Percentiles rank a stretch among this genome's conserved stretches.
phyloP scores from a whole-genome alignment of 257 asterid species.

The Eustoma russellianum region DNA sequence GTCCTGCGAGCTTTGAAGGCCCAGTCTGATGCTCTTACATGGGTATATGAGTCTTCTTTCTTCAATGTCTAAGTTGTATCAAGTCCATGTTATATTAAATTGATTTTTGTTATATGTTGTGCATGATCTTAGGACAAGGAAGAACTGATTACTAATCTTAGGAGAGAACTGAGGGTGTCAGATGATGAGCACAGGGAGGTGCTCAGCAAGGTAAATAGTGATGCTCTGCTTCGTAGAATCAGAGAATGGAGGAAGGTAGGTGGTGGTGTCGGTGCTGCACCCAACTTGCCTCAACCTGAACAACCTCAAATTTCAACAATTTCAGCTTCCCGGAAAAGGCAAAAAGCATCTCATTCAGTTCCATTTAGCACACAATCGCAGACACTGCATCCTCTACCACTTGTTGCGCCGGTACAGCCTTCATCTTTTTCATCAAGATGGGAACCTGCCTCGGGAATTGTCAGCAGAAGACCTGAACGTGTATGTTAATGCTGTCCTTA shows the following conservation, averaged over 20 bases:
- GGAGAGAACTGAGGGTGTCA: constrained; percentile 94
- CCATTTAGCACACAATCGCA: constrained; percentile 45
- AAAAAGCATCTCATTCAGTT: constrained; percentile 46
- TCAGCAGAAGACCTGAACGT: constrained; percentile 46
- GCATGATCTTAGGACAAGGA: constrained; percentile 72
- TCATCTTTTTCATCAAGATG: constrained; percentile 36
- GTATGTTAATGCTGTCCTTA: constrained; percentile 29
- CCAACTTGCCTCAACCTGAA: constrained; percentile 40
- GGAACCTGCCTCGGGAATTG: constrained; percentile 47
- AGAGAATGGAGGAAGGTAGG: constrained; percentile 97
- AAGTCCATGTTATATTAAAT: not conserved
- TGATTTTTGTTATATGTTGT: constrained; percentile 4
- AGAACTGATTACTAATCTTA: constrained; percentile 85
- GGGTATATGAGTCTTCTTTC: constrained; percentile 42
- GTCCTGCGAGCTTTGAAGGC: constrained; percentile 95
- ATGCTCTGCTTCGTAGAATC: constrained; percentile 75
- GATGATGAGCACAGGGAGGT: constrained; percentile 94
- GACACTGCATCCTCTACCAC: constrained; percentile 36
- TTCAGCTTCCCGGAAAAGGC: constrained; percentile 73
- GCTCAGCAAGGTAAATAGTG: constrained; percentile 78
- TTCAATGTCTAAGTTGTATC: not conserved
- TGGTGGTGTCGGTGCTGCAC: constrained; percentile 24
- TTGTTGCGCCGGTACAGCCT: constrained; percentile 36
- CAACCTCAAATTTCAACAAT: constrained; percentile 62
- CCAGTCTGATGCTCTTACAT: constrained; percentile 95